Base-by-base conservation (phyloP, 2,329 filamentous ascomycete species). In the Sphaerulina vaccinii region DNA sequence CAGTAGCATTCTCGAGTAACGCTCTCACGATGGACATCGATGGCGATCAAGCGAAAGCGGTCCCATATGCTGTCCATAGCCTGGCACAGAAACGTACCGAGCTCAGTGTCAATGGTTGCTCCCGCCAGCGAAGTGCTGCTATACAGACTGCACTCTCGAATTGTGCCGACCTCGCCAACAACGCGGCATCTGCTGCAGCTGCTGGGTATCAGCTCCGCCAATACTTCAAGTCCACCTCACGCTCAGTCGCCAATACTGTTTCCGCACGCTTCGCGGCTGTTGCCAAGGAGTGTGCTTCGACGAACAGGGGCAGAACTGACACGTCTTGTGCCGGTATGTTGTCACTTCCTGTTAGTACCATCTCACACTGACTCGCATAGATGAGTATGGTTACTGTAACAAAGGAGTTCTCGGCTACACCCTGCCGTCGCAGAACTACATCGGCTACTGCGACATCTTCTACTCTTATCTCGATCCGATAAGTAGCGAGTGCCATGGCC, bases 371-470 rank as follows among this genome's bases (percentile, higher is more conserved):
- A n/a, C n/a, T n/a, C n/a, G n/a, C n/a, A n/a, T n/a, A n/a, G 83
- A 87, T 60, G 68, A 74, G 2, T 80, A 79, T 62, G 65, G 68
- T 1, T 76, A 75, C 56, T 87, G 84, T 59, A 57, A 64, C 4
- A 56, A 59, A 40, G 74, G 73, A 39, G 78, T 83, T 3, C 69
- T 87, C 15, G 84, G 84, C 1, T 87, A 85, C 66, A 85, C 83
- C 0, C 68, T 83, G 3, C 57, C 57, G 4, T 32, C 47, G 15
- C 62, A 61, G 22, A 79, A 77, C 66, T 71, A 77, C 64, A 80
- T 86, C 67, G 80, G 79, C 50, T 84, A 85, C 71, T 87, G 84
- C 70, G 72, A 75, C 11, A 67, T 81, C 16, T 84, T 78, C 70
- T 87, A 83, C 72, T 77, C 64, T 38, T 70, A 67, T 10, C 73